These are phyloP conservation scores for Coemansia sp. DNA, from an alignment of 192 early-diverging fungal species.

Conservation along the genomic window DNA sequence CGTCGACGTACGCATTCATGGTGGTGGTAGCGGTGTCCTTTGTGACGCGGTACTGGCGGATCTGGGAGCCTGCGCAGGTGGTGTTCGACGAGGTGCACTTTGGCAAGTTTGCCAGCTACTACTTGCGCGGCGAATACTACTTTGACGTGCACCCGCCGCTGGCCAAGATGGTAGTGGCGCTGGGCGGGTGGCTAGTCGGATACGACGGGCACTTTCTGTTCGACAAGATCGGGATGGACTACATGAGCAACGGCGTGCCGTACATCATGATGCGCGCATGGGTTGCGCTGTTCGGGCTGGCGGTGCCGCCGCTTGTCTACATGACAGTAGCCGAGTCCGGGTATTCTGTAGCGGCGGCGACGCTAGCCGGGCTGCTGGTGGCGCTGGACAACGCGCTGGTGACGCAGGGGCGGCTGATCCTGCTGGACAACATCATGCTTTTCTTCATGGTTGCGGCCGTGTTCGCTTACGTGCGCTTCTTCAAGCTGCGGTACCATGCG, in stretches of 20 bases:
- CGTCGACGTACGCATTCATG: constrained; percentile 42
- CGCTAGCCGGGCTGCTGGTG: constrained; percentile 75
- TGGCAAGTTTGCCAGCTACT: constrained; percentile 96
- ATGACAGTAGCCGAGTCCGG: constrained; percentile 86
- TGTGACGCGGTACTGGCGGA: constrained; percentile 67
- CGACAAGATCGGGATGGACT: constrained; percentile 91
- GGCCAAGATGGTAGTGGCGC: constrained; percentile 88
- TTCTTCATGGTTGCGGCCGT: constrained; percentile 84
- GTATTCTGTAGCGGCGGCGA: constrained; percentile 68
- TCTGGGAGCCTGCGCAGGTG: constrained; percentile 69
- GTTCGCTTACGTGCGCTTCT: constrained; percentile 87
- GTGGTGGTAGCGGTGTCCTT: constrained; percentile 53
- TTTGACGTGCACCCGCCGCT: constrained; percentile 98
- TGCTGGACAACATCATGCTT: constrained; percentile 91
- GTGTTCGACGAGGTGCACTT: constrained; percentile 99
- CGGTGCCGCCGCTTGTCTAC: constrained; percentile 76
- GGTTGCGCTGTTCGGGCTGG: constrained; percentile 75
- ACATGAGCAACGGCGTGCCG: constrained; percentile 84
- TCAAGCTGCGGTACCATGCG: constrained; percentile 68
- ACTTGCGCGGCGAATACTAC: constrained; percentile 82
- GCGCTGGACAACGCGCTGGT: constrained; percentile 92
- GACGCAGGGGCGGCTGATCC: constrained; percentile 87
- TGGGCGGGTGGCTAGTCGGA: constrained; percentile 79
- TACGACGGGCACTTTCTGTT: constrained; percentile 95
- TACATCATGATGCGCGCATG: constrained; percentile 80